Conservation (phyloP, 2,329 filamentous ascomycete species). For the Fusarium denticulatum region DNA sequence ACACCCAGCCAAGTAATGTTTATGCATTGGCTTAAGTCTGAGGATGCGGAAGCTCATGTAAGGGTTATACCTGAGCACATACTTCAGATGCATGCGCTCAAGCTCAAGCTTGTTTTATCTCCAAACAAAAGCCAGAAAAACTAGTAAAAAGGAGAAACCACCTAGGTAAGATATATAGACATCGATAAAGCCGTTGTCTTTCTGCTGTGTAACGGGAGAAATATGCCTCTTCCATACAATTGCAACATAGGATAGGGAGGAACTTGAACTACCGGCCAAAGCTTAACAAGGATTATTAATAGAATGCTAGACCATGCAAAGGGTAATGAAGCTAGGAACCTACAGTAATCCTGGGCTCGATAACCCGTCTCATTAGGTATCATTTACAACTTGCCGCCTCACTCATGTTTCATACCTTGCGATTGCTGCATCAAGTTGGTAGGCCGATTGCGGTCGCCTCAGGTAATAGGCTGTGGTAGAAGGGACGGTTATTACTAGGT, state of each 20-base stretch:
- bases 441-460: neutral
- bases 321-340: neutral
- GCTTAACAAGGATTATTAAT: neutral
- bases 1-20: neutral
- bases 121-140: too few relatives aligned
- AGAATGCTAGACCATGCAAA: neutral
- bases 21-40: neutral
- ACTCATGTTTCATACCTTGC: slow-evolving; percentile 15
- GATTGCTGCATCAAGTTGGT: neutral
- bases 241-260: neutral
- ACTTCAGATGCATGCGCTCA: neutral
- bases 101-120: neutral
- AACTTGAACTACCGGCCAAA: too few relatives aligned
- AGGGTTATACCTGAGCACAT: neutral
- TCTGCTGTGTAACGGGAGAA: neutral
- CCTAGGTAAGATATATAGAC: neutral
- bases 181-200: neutral
- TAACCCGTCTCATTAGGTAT: neutral
- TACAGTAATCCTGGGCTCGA: neutral
- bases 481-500: neutral
- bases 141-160: neutral
- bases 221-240: neutral
- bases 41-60: neutral
- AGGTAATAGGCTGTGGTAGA: neutral
- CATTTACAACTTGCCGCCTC: slow-evolving; percentile 3